A percentile compares a stretch with the other conserved stretches of the same genome.
Conservation (phyloP, 352 stramenopile species). For the Pythium aristosporum region DNA sequence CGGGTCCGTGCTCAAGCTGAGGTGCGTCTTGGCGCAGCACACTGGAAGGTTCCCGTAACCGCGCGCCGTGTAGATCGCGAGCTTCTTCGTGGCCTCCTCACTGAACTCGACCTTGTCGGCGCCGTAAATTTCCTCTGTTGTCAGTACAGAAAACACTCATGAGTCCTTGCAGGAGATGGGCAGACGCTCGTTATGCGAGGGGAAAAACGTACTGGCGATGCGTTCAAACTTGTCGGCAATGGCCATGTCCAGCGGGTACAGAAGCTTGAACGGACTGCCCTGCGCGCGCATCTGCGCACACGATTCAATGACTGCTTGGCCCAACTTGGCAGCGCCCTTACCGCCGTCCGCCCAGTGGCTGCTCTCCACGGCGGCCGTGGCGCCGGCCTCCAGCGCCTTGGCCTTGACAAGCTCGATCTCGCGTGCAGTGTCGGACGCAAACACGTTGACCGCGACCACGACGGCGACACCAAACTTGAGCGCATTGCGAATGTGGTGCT, state of each 20-base stretch:
- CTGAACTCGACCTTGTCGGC: constrained; percentile 94
- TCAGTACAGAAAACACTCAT: background rate
- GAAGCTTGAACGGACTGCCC: constrained; percentile 90
- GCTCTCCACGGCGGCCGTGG: constrained; percentile 95
- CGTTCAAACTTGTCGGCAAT: constrained; percentile 96
- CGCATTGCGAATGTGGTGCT: constrained; percentile 96
- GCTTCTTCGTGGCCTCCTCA: constrained; percentile 92
- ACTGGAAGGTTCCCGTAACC: constrained; percentile 85
- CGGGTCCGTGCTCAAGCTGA: constrained; percentile 95
- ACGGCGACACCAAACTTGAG: constrained; percentile 93
- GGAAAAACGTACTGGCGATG: constrained; percentile 92
- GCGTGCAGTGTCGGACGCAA: constrained; percentile 57
- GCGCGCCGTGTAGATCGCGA: constrained; percentile 87
- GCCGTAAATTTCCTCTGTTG: constrained; percentile 95
- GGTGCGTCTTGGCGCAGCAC: constrained; percentile 99
- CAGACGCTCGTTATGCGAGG: background rate
- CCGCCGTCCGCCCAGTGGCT: constrained; percentile 75
- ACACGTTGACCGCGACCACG: constrained; percentile 94
- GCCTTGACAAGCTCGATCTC: constrained; percentile 95
- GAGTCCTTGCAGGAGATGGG: background rate
- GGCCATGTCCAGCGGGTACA: constrained; percentile 92
- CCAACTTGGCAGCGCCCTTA: constrained; percentile 92
- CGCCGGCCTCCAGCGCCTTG: constrained; percentile 90
- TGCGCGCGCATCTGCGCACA: constrained; percentile 80
- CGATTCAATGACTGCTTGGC: constrained; percentile 89